phyloP scores from a whole-genome alignment of 1,139 yeast genomes.

The Candida sp. region DNA sequence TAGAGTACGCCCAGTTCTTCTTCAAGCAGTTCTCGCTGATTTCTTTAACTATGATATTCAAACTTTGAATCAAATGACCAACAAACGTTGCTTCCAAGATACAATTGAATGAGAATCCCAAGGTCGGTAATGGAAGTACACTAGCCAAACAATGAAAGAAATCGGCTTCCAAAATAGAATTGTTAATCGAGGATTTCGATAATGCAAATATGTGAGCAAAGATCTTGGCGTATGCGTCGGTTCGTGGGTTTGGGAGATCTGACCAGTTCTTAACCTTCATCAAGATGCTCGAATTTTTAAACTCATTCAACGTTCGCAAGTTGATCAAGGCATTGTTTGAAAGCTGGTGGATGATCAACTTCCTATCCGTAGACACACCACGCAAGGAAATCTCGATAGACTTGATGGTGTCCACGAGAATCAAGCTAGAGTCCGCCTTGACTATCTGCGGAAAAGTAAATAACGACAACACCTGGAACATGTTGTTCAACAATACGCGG shows the following conservation, averaged over 20 bases:
- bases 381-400: constrained; percentile 71
- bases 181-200: constrained; percentile 26
- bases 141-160: constrained; percentile 57
- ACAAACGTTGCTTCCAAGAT: constrained; percentile 45
- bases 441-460: constrained; percentile 44
- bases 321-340: constrained; percentile 63
- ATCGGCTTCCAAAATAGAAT: constrained; percentile 47
- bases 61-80: constrained; percentile 40
- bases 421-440: constrained; percentile 37
- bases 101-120: constrained; percentile 42
- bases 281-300: constrained; percentile 37
- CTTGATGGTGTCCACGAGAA: constrained; percentile 60
- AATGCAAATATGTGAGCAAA: constrained; percentile 41
- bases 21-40: constrained; percentile 27
- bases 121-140: constrained; percentile 45
- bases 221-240: constrained; percentile 35
- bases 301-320: constrained; percentile 57
- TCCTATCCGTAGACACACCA: constrained; percentile 47
- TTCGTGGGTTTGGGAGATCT: constrained; percentile 25
- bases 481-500: constrained; percentile 32
- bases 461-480: constrained; percentile 39
- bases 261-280: constrained; percentile 37
- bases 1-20: constrained; percentile 23
- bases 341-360: constrained; percentile 57
- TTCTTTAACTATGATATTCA: constrained; percentile 28